phyloP scores from a whole-genome alignment of 306 rosid species.

The Vicia faba region DNA sequence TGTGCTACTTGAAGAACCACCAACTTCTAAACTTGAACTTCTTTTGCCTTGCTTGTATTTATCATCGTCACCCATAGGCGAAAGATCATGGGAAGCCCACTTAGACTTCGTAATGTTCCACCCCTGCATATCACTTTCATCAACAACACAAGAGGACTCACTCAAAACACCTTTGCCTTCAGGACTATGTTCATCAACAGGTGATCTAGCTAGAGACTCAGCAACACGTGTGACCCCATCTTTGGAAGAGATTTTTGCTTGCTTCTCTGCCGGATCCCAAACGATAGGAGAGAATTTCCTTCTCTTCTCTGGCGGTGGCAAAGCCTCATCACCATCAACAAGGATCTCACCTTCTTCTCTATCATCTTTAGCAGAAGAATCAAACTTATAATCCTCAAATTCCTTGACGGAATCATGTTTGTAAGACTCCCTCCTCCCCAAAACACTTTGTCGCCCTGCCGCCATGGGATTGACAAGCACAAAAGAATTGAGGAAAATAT shows the following conservation, averaged over 20 bases:
- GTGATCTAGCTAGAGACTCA: not conserved
- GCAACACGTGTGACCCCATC: conserved; percentile 31
- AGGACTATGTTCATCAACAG: not conserved
- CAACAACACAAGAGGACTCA: conserved; percentile 32
- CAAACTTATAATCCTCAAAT: conserved; percentile 37
- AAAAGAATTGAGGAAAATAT: conserved; percentile 39
- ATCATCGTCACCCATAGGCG: conserved; percentile 46
- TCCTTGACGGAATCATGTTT: conserved; percentile 40
- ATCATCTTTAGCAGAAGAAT: conserved; percentile 36
- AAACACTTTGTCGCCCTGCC: conserved; percentile 65
- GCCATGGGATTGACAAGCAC: conserved; percentile 76
- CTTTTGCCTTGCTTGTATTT: conserved; percentile 23
- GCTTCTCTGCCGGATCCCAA: conserved; percentile 61
- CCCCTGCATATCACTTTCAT: conserved; percentile 33
- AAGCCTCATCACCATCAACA: conserved; percentile 31
- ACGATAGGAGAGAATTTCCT: conserved; percentile 70
- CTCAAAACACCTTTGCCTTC: not conserved
- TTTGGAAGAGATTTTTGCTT: conserved; percentile 36
- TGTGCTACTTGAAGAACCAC: conserved; percentile 51
- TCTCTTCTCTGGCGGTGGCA: conserved; percentile 51
- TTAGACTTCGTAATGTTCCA: conserved; percentile 65
- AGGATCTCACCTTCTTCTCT: conserved; percentile 40
- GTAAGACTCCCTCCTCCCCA: conserved; percentile 53
- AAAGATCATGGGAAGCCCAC: conserved; percentile 66
- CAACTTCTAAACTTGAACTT: conserved; percentile 56